These are phyloP conservation scores for Phylloporus sp. DNA, from an alignment of 1,284 basidiomycete genomes.

Conservation along the genomic window DNA sequence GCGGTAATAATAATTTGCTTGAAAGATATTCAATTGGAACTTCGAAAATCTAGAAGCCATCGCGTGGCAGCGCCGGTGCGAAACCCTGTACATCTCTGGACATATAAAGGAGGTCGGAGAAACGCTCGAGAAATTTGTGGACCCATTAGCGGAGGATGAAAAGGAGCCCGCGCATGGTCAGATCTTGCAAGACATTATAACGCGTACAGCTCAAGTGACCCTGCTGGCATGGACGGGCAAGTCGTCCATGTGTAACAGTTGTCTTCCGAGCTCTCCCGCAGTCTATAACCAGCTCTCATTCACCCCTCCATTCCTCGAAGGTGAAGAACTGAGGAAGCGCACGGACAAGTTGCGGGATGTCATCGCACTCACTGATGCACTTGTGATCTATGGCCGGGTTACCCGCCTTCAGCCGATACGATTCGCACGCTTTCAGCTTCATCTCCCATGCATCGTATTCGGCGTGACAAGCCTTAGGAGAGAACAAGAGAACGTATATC, in stretches of 20 bases:
- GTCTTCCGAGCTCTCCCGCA: too few species aligned
- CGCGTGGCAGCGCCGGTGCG: constrained; percentile 3
- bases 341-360: neutral
- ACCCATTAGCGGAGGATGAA: neutral
- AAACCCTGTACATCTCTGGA: neutral
- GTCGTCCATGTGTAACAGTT: neutral
- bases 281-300: neutral
- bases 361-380: constrained; percentile 1
- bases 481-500: neutral
- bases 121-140: neutral
- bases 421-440: constrained; percentile 1
- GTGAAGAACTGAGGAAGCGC: neutral
- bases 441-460: constrained; percentile 11
- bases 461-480: neutral
- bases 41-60: constrained; percentile 1
- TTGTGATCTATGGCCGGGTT: constrained; percentile 5
- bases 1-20: neutral
- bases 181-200: constrained; percentile 1
- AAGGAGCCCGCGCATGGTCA: neutral
- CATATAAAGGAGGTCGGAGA: neutral
- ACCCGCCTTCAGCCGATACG: constrained; percentile 10
- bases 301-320: neutral
- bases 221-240: constrained; percentile 1
- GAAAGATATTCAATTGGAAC: constrained; percentile 1
- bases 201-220: neutral